Evolutionary conservation across 2,329 filamentous ascomycete genomes (phyloP).

Genomic region (Pseudogymnoascus sp.): DNA sequence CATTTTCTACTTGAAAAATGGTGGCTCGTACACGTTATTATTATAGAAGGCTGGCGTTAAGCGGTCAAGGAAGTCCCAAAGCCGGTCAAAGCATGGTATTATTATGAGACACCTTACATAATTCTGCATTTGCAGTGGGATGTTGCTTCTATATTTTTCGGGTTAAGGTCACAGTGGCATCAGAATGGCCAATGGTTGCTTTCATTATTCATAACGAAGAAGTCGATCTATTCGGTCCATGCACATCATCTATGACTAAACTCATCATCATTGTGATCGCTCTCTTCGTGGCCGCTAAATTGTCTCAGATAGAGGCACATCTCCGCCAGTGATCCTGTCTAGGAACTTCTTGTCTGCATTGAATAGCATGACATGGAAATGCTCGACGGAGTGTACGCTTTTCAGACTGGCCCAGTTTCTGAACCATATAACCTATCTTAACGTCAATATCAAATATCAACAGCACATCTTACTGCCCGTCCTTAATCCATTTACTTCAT

Average conservation of each 20-base stretch:
- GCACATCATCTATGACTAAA: not conserved
- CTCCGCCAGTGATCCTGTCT: conserved; percentile 60
- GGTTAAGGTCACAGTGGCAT: not conserved
- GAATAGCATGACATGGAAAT: conserved; percentile 90
- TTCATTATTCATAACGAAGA: not conserved
- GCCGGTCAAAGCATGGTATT: not conserved
- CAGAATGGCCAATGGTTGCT: not conserved
- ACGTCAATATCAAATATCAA: conserved; percentile 23
- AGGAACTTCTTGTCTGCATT: conserved; percentile 64
- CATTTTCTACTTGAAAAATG: not conserved
- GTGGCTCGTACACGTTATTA: not conserved
- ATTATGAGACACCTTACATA: not conserved
- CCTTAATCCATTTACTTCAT: conserved; percentile 22
- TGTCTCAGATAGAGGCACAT: conserved; percentile 54
- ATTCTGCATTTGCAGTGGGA: not conserved
- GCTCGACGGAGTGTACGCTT: conserved; percentile 78
- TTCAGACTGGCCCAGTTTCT: conserved; percentile 84
- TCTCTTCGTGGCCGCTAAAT: not conserved
- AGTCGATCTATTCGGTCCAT: not conserved
- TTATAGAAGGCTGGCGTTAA: not conserved
- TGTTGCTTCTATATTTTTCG: not conserved
- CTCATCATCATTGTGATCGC: not conserved
- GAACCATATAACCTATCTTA: conserved; percentile 60
- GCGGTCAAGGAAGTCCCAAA: not conserved
- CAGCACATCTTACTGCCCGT: conserved; percentile 25